phyloP scores from a whole-genome alignment of 2,329 filamentous ascomycete genomes.

The Claviceps capensis region DNA sequence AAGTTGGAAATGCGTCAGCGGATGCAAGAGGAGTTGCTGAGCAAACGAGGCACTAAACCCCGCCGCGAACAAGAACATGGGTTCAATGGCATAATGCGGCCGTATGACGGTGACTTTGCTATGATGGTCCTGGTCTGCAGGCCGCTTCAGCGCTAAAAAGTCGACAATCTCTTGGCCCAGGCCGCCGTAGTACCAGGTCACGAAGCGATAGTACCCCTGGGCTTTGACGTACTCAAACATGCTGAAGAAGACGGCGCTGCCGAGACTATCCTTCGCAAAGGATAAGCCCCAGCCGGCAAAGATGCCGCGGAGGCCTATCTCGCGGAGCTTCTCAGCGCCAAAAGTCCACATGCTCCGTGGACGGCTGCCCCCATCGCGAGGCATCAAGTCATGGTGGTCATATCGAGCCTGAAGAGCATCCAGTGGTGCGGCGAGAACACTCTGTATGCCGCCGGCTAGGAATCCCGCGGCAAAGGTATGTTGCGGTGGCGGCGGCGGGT shows the following conservation, averaged over 20 bases:
- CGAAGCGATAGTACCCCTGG: conserved; percentile 56
- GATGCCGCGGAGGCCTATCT: conserved; percentile 58
- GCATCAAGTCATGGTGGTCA: conserved; percentile 39
- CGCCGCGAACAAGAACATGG: conserved; percentile 54
- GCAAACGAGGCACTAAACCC: conserved; percentile 54
- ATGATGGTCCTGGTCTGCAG: conserved; percentile 13
- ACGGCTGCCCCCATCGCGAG: conserved; percentile 24
- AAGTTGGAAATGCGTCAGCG: conserved; percentile 55
- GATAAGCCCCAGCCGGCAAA: conserved; percentile 62
- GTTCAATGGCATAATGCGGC: conserved; percentile 64
- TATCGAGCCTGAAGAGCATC: conserved; percentile 66
- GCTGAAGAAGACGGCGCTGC: conserved; percentile 59
- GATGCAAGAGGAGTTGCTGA: conserved; percentile 59
- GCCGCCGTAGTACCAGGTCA: conserved; percentile 55
- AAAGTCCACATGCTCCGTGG: conserved; percentile 62
- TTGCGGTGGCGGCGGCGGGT: conserved; percentile 49
- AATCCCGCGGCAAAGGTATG: conserved; percentile 59
- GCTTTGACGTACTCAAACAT: conserved; percentile 66
- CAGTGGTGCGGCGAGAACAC: conserved; percentile 57
- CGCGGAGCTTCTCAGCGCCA: conserved; percentile 45
- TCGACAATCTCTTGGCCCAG: conserved; percentile 38
- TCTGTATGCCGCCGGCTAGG: conserved; percentile 55
- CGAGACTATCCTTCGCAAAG: conserved; percentile 55
- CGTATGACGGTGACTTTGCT: conserved; percentile 37
- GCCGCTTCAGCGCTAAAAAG: conserved; percentile 32